Evolutionary conservation across 805 yeast species (phyloP).

Genomic region (Metschnikowia amazonensis): DNA sequence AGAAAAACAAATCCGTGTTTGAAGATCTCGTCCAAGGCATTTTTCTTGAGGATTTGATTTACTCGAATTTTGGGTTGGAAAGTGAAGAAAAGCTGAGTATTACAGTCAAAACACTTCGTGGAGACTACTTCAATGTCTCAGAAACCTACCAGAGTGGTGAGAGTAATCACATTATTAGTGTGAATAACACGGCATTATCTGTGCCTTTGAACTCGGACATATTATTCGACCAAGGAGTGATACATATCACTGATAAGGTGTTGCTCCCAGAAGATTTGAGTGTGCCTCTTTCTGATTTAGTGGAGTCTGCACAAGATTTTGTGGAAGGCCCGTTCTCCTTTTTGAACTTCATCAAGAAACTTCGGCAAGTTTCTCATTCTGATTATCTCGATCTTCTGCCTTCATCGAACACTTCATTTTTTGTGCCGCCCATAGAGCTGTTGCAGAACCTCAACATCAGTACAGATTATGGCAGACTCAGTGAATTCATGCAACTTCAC

Average conservation of each 20-base stretch:
- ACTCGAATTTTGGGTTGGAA: slow-evolving; percentile 52
- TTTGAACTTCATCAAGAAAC: slow-evolving; percentile 42
- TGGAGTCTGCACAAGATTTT: slow-evolving; percentile 45
- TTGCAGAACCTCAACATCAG: slow-evolving; percentile 50
- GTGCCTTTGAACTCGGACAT: slow-evolving; percentile 55
- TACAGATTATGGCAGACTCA: slow-evolving; percentile 39
- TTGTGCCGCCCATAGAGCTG: slow-evolving; percentile 66
- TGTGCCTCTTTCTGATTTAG: slow-evolving; percentile 53
- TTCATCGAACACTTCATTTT: slow-evolving; percentile 49
- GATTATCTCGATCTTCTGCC: slow-evolving; percentile 30
- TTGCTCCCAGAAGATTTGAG: slow-evolving; percentile 54
- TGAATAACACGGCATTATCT: slow-evolving; percentile 32
- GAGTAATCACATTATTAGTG: slow-evolving; percentile 21
- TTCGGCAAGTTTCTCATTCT: slow-evolving; percentile 40
- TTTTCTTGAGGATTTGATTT: slow-evolving; percentile 60
- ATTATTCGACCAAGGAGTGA: slow-evolving; percentile 78
- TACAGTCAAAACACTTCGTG: slow-evolving; percentile 23
- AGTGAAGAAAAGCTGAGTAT: slow-evolving; percentile 16
- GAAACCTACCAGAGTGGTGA: slow-evolving; percentile 20
- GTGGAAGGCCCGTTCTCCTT: slow-evolving; percentile 29
- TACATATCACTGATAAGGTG: slow-evolving; percentile 61
- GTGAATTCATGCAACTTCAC: slow-evolving; percentile 62
- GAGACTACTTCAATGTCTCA: slow-evolving; percentile 25
- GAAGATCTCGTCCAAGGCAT: slow-evolving; percentile 51
- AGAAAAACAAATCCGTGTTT: slow-evolving; percentile 48